Conservation (phyloP, 768 basidiomycete genomes). For the Leccinum disarticulatum region DNA sequence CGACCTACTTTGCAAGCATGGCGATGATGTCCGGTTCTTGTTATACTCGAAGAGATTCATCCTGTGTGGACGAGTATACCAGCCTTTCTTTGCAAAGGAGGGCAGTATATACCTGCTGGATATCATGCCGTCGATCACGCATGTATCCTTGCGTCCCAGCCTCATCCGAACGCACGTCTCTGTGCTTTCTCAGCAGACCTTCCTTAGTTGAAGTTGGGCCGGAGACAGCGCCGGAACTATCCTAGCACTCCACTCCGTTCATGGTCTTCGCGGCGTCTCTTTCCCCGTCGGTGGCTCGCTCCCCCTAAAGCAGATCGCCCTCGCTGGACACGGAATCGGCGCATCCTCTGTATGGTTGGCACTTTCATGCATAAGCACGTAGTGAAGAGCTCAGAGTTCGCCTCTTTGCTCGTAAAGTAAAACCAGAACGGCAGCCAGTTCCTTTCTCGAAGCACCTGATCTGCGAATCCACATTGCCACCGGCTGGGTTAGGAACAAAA, state of each 20-base stretch:
- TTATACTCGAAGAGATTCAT: constrained; percentile 50
- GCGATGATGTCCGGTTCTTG: constrained; percentile 23
- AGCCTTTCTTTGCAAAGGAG: constrained; percentile 67
- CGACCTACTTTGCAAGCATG: constrained; percentile 38
- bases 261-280: constrained; percentile 38
- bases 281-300: constrained; percentile 71
- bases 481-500: not conserved
- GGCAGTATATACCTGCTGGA: constrained; percentile 56
- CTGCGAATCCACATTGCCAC: constrained; percentile 18
- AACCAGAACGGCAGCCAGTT: constrained; percentile 75
- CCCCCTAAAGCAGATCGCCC: constrained; percentile 67
- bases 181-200: too few relatives aligned
- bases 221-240: too few relatives aligned
- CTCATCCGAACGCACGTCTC: too few relatives aligned
- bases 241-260: too few relatives aligned
- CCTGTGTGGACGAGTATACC: constrained; percentile 62
- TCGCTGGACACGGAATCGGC: constrained; percentile 65
- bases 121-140: too few relatives aligned
- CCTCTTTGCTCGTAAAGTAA: constrained; percentile 73
- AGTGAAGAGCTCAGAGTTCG: constrained; percentile 71
- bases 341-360: too few relatives aligned
- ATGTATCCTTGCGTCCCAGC: too few relatives aligned
- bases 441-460: constrained; percentile 36
- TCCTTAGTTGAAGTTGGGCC: too few relatives aligned
- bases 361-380: constrained; percentile 50